Evolutionary conservation across 306 rosid species (phyloP).

Genomic region (Rosa persica): DNA sequence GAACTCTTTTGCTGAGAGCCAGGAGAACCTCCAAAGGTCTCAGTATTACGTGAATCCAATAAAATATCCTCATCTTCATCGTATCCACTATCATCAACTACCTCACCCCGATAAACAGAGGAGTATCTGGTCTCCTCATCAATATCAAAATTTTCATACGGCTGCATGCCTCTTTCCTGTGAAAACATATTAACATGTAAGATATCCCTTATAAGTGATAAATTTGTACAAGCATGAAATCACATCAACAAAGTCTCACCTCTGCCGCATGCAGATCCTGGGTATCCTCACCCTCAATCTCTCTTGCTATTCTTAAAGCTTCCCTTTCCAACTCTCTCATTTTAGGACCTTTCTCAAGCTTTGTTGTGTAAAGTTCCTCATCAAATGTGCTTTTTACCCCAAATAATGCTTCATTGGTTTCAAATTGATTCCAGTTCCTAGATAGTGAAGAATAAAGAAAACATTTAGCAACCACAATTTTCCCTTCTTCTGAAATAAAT

Average conservation of each 20-base stretch:
- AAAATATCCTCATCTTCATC: slow-evolving; percentile 60
- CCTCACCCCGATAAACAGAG: slow-evolving; percentile 72
- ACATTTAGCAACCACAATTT: not conserved
- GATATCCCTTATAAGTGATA: slow-evolving; percentile 12
- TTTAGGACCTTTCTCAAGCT: slow-evolving; percentile 82
- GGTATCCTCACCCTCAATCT: slow-evolving; percentile 95
- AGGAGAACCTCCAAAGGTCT: slow-evolving; percentile 66
- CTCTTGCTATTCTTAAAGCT: slow-evolving; percentile 83
- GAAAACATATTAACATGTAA: slow-evolving; percentile 30
- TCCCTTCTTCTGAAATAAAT: not conserved
- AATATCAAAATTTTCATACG: slow-evolving; percentile 53
- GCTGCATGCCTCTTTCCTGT: slow-evolving; percentile 83
- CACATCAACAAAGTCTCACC: slow-evolving; percentile 48
- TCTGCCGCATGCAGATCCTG: slow-evolving; percentile 92
- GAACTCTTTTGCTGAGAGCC: slow-evolving; percentile 39
- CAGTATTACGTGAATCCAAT: slow-evolving; percentile 63
- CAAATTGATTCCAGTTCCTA: slow-evolving; percentile 96
- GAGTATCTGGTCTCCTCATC: slow-evolving; percentile 96
- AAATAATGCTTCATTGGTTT: slow-evolving; percentile 74
- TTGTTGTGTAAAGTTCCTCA: slow-evolving; percentile 88
- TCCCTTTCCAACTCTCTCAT: slow-evolving; percentile 70
- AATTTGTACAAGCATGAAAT: slow-evolving; percentile 9
- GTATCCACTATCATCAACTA: slow-evolving; percentile 67
- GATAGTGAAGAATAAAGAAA: slow-evolving; percentile 12
- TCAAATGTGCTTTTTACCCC: slow-evolving; percentile 91